phyloP scores from a whole-genome alignment of 2,329 filamentous ascomycete genomes.

The Herpotrichia juniperi region DNA sequence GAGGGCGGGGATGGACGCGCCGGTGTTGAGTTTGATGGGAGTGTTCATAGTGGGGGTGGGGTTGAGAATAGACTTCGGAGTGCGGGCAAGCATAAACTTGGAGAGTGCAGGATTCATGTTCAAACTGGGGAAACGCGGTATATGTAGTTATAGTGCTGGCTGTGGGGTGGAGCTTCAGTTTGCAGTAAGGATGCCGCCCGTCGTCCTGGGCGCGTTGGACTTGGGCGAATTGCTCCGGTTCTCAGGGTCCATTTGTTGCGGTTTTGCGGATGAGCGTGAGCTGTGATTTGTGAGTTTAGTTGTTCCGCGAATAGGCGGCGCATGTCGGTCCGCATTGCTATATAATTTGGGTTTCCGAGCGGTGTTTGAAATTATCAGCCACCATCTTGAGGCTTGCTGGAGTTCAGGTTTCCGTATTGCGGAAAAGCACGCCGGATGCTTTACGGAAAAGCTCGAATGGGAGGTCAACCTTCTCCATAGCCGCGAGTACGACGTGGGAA shows the following conservation, averaged over 20 bases:
- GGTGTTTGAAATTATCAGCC: neutral
- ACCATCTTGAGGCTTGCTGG: no score
- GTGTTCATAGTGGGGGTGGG: constrained; percentile 48
- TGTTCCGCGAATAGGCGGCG: constrained; percentile 36
- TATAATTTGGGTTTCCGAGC: neutral
- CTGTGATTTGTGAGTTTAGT: constrained; percentile 43
- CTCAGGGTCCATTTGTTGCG: constrained; percentile 11
- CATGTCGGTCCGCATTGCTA: constrained; percentile 22
- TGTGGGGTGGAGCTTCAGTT: neutral
- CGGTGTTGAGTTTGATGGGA: constrained; percentile 47
- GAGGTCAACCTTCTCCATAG: neutral
- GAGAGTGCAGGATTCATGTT: constrained; percentile 47
- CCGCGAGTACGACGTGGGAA: constrained; percentile 9
- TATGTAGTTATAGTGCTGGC: constrained; percentile 28
- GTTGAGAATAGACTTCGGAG: constrained; percentile 42
- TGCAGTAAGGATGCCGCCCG: no score
- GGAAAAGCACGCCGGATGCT: no score
- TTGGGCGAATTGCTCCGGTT: neutral
- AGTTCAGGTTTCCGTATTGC: no score
- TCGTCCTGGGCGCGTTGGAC: no score
- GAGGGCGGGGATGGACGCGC: constrained; percentile 46
- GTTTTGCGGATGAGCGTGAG: neutral
- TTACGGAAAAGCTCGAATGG: no score
- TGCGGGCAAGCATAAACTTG: constrained; percentile 47
- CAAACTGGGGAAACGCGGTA: constrained; percentile 20